Base-by-base conservation (phyloP, 2,329 filamentous ascomycete species). In the Botryotinia calthae region DNA sequence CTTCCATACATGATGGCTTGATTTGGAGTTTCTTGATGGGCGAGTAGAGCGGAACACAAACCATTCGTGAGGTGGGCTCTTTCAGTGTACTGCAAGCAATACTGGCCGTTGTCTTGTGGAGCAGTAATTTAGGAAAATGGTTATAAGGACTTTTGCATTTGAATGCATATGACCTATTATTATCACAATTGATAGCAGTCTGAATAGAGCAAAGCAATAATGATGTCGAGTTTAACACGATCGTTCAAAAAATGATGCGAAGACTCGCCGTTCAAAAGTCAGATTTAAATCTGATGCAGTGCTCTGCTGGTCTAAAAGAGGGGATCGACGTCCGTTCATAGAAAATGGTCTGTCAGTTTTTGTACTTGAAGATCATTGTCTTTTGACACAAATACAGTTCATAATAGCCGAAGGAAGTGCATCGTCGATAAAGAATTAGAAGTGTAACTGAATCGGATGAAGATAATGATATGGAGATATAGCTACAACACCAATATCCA, bases 161-260 rank as follows among this genome's bases (percentile, higher is more conserved):
- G 42, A 18, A 56, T 56, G n/a, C 51, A 56, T 16, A 0, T 1
- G n/a, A 18, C 6, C 14, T 18, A 8, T 12, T 6, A 54, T 18
- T 0, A n/a, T 4, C 16, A 28, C 25, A 8, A 18, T 54, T 54
- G 51, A 28, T 28, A 54, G 51, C 14, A 54, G 12, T 18, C n/a
- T 54, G 7, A 4, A n/a, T 2, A 54, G 14, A 4, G 5, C 6
- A 28, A 18, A 28, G 51, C 12, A 54, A 54, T 4, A 54, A 18
- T 4, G 0, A 2, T 12, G 8, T 28, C 6, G 6, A 54, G 0
- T 56, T 28, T 28, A 1, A 28, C 8, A 12, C 8, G n/a, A 9
- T 56, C 25, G 1, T 28, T 54, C 14, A 8, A 9, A 28, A 28
- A 28, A 20, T 2, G 14, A 28, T 54, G 14, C n/a, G 16, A 7